These are phyloP conservation scores for Fusarium vanettenii DNA, from an alignment of 2,329 filamentous ascomycete genomes.

Conservation along the genomic window DNA sequence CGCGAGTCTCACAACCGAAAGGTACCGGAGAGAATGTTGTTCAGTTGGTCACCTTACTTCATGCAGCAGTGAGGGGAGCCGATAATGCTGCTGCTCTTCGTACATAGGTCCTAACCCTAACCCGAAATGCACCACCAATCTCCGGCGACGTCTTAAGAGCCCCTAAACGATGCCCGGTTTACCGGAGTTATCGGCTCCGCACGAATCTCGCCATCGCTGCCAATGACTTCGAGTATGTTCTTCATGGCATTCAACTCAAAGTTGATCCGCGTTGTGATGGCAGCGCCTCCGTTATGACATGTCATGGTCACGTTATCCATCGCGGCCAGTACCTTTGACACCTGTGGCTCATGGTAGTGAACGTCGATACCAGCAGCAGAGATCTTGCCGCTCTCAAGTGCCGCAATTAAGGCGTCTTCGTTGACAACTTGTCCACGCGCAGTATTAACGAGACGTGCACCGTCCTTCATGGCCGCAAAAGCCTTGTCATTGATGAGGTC, in stretches of 20 bases:
- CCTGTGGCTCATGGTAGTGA: conserved; percentile 63
- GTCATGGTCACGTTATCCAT: conserved; percentile 55
- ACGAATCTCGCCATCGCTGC: conserved; percentile 26
- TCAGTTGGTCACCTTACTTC: too few species aligned
- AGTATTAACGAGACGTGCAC: conserved; percentile 63
- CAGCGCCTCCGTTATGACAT: conserved; percentile 52
- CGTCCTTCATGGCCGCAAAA: conserved; percentile 56
- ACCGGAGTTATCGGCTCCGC: conserved; percentile 27
- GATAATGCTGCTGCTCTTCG: too few species aligned
- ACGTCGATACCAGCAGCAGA: conserved; percentile 64
- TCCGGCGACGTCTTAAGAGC: neutral
- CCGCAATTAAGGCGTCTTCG: conserved; percentile 60
- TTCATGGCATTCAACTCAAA: conserved; percentile 48
- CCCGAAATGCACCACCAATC: neutral
- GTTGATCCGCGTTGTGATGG: conserved; percentile 52
- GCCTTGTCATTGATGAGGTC: conserved; percentile 27
- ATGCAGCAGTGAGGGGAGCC: too few species aligned
- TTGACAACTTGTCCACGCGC: conserved; percentile 64
- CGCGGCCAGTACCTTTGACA: conserved; percentile 51
- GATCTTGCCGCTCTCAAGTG: conserved; percentile 58
- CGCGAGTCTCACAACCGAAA: too few species aligned
- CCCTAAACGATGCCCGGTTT: conserved; percentile 20
- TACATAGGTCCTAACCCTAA: too few species aligned
- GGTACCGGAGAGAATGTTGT: too few species aligned
- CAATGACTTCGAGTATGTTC: conserved; percentile 38